Conservation (phyloP, 495 filamentous ascomycete species). For the Lasiosphaeriaceae sp. region DNA sequence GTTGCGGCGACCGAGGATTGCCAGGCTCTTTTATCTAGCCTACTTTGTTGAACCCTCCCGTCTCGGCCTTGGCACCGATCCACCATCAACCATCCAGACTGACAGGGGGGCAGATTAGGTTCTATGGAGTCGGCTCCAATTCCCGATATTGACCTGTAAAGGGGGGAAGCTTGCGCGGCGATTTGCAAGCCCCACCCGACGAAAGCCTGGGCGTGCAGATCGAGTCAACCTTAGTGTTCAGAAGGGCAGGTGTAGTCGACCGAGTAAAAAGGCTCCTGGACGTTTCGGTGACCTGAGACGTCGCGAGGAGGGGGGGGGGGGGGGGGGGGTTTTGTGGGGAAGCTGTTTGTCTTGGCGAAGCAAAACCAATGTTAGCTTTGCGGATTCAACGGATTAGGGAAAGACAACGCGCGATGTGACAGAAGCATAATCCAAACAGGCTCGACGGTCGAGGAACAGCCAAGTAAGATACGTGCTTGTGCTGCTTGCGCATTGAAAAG, state of each 20-base stretch:
- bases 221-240: constrained; percentile 8
- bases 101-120: constrained; percentile 4
- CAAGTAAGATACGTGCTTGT: constrained; percentile 2
- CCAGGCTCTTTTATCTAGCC: neutral
- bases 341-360: constrained; percentile 12
- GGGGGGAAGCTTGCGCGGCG: constrained; percentile 7
- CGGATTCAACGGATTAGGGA: neutral
- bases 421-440: constrained; percentile 22
- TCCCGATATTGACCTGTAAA: constrained; percentile 6
- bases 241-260: constrained; percentile 4
- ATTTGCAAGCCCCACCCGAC: constrained; percentile 7
- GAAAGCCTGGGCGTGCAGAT: constrained; percentile 7
- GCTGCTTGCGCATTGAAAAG: neutral
- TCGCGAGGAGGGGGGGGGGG: constrained; percentile 12
- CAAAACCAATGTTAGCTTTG: constrained; percentile 8
- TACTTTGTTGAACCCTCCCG: constrained; percentile 2
- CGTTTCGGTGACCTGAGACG: constrained; percentile 18
- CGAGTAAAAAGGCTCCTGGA: neutral
- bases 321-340: constrained; percentile 7
- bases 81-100: constrained; percentile 15
- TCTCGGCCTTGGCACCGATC: constrained; percentile 8
- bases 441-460: constrained; percentile 3
- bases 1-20: neutral
- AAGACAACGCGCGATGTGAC: constrained; percentile 8
- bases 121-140: constrained; percentile 14